phyloP scores from a whole-genome alignment of 805 yeast genomes.

The Yamadazyma tumulicola region DNA sequence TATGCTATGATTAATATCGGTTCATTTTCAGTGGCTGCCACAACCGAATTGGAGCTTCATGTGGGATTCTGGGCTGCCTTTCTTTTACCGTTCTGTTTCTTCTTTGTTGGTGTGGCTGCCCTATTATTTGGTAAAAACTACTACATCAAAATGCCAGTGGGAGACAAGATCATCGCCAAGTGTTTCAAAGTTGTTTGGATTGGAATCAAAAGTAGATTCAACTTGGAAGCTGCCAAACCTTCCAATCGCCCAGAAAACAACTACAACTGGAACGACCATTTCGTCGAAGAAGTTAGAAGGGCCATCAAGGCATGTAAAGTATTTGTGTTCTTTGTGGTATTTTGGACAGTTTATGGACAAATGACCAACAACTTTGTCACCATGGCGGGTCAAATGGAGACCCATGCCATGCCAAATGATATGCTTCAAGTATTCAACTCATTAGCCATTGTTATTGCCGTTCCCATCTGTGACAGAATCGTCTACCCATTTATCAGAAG shows the following conservation, averaged over 20 bases:
- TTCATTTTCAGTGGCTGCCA: conserved; percentile 69
- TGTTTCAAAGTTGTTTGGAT: conserved; percentile 44
- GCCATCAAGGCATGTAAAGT: conserved; percentile 71
- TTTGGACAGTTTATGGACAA: conserved; percentile 70
- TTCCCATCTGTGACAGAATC: conserved; percentile 65
- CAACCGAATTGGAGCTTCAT: conserved; percentile 65
- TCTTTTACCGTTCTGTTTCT: conserved; percentile 63
- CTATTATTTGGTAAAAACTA: conserved; percentile 51
- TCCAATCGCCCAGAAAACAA: conserved; percentile 44
- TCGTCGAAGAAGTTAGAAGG: conserved; percentile 69
- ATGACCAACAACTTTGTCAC: conserved; percentile 71
- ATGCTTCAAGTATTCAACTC: conserved; percentile 74
- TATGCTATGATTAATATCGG: conserved; percentile 77
- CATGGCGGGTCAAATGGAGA: conserved; percentile 71
- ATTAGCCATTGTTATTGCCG: conserved; percentile 69
- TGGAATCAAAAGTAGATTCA: conserved; percentile 45
- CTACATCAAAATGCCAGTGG: conserved; percentile 58
- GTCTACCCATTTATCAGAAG: conserved; percentile 46
- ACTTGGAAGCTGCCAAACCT: conserved; percentile 57
- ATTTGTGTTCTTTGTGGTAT: conserved; percentile 65
- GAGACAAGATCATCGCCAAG: conserved; percentile 57
- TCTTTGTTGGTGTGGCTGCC: conserved; percentile 48
- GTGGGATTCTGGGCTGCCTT: conserved; percentile 75
- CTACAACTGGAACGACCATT: conserved; percentile 61
- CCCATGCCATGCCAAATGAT: conserved; percentile 79